Percentiles rank a stretch among this genome's conserved stretches.
Conservation (phyloP, 2,329 filamentous ascomycete genomes). For the Penicillium psychrosexuale region DNA sequence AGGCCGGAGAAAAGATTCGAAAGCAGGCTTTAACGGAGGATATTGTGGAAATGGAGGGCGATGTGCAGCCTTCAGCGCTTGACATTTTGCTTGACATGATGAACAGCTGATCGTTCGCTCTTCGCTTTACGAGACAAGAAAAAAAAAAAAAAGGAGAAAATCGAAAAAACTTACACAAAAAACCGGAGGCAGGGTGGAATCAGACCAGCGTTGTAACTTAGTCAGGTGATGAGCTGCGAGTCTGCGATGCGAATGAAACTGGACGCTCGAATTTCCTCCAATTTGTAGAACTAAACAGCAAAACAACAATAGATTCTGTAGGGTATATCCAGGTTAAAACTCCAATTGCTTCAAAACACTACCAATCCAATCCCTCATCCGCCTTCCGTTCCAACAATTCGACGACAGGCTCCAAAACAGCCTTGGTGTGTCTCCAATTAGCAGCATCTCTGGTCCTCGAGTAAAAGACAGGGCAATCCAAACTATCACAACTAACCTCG, state of each 20-base stretch:
- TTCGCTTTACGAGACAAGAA: neutral
- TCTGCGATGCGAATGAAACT: neutral
- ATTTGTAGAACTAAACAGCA: neutral
- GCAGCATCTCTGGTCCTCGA: conserved; percentile 39
- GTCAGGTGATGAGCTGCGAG: neutral
- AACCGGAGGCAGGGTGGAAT: neutral
- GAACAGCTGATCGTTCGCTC: neutral
- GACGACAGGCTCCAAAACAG: conserved; percentile 37
- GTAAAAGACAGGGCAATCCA: conserved; percentile 92
- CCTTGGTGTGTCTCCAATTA: conserved; percentile 37
- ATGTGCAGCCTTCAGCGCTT: conserved; percentile 26
- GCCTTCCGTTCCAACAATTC: conserved; percentile 35
- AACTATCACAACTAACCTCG: conserved; percentile 79
- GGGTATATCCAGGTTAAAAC: conserved; percentile 11
- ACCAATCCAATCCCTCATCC: conserved; percentile 40
- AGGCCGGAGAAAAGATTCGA: neutral
- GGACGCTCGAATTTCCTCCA: neutral
- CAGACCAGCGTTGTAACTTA: neutral
- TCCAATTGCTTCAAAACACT: neutral
- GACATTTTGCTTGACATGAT: conserved; percentile 21
- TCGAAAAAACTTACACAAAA: neutral
- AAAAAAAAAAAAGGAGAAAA: neutral
- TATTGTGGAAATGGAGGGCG: conserved; percentile 24
- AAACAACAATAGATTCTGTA: neutral
- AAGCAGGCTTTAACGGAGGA: conserved; percentile 2